Percentiles rank a stretch among this genome's conserved stretches.
phyloP scores from a whole-genome alignment of 2,329 filamentous ascomycete genomes.

The Fusarium pseudograminearum region DNA sequence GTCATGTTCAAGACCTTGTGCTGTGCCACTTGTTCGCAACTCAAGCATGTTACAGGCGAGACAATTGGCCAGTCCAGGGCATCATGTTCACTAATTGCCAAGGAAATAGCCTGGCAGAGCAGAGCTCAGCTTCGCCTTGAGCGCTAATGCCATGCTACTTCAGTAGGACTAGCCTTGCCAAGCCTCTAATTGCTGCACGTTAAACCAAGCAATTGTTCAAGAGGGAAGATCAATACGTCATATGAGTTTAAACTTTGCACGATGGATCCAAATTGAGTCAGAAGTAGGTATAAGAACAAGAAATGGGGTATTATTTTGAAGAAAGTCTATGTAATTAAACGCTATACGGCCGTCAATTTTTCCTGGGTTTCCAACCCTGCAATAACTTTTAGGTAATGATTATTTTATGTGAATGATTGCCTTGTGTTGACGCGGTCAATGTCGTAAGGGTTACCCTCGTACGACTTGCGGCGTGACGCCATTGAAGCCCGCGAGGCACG shows the following conservation, averaged over 20 bases:
- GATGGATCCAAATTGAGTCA: too few species aligned
- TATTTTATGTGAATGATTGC: conserved; percentile 33
- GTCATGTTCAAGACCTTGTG: neutral
- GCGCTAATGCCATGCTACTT: neutral
- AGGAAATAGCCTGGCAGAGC: neutral
- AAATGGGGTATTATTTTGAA: conserved; percentile 14
- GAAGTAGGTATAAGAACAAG: neutral
- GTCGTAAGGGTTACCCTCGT: conserved; percentile 38
- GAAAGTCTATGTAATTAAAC: conserved; percentile 32
- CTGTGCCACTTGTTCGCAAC: neutral
- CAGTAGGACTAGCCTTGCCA: neutral
- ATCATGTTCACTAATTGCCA: neutral
- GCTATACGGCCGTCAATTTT: conserved; percentile 19
- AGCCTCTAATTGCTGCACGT: neutral
- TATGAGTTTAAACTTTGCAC: neutral
- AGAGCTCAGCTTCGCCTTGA: neutral
- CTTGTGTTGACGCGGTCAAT: conserved; percentile 39
- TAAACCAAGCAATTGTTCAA: neutral
- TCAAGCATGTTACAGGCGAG: neutral
- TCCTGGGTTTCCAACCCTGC: conserved; percentile 6
- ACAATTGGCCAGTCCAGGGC: neutral
- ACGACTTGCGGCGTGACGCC: conserved; percentile 32
- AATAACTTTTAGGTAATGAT: conserved; percentile 16
- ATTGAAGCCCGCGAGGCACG: conserved; percentile 15
- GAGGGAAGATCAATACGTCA: neutral